phyloP scores from a whole-genome alignment of 2,329 filamentous ascomycete species.

The Pestalotiopsis sp. region DNA sequence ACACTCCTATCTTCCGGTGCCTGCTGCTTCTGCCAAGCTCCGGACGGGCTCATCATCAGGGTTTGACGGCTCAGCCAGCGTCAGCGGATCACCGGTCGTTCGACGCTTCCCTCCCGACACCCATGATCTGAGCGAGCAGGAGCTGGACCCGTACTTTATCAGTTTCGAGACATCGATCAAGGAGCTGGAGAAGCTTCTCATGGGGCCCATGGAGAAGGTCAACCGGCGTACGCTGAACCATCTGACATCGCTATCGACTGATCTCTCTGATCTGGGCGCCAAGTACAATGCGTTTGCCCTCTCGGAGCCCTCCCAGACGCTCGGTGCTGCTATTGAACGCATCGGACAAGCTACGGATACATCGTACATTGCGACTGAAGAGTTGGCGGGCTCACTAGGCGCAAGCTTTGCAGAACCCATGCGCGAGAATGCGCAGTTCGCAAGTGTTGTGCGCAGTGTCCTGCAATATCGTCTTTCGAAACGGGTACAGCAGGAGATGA shows the following conservation, averaged over 20 bases:
- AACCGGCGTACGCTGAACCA: constrained; percentile 89
- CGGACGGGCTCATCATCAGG: constrained; percentile 53
- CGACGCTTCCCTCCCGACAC: constrained; percentile 82
- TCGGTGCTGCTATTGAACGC: constrained; percentile 91
- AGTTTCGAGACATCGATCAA: constrained; percentile 91
- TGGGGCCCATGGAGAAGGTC: constrained; percentile 94
- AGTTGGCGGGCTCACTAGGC: constrained; percentile 83
- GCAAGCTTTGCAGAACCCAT: constrained; percentile 97
- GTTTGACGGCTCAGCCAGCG: constrained; percentile 38
- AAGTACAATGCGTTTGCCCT: constrained; percentile 96
- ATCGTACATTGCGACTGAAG: constrained; percentile 94
- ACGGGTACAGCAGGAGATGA: constrained; percentile 96
- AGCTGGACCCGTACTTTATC: constrained; percentile 94
- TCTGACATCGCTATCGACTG: constrained; percentile 78
- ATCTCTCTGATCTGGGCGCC: constrained; percentile 92
- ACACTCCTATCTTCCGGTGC: constrained; percentile 86
- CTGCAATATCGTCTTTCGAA: constrained; percentile 90
- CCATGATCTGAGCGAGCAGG: constrained; percentile 78
- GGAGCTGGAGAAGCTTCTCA: constrained; percentile 84
- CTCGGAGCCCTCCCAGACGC: constrained; percentile 85
- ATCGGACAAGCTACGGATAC: constrained; percentile 93
- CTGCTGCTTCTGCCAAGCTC: constrained; percentile 82
- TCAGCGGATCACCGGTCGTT: constrained; percentile 59
- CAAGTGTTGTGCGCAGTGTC: constrained; percentile 87
- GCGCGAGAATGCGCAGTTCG: constrained; percentile 96